Conservation (phyloP, 202 grass and related monocot genomes). For the Eragrostis tef region DNA sequence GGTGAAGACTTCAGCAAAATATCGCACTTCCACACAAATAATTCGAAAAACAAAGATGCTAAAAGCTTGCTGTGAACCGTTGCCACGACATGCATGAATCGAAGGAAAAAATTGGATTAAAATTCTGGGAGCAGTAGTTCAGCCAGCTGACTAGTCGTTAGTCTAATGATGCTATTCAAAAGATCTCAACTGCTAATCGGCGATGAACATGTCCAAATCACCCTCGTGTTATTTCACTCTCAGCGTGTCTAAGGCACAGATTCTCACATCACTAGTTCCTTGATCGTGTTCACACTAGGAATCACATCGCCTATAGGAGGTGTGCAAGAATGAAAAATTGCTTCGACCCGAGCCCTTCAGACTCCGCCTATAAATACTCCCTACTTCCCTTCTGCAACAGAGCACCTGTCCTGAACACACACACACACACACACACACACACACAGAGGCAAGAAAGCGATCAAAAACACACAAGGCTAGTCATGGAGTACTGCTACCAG, state of each 20-base stretch:
- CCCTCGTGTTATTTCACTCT: too few species aligned
- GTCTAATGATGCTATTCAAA: not conserved
- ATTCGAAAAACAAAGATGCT: not conserved
- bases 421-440: too few species aligned
- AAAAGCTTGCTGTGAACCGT: not conserved
- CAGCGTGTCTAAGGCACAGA: not conserved
- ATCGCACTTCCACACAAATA: not conserved
- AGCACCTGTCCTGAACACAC: not conserved
- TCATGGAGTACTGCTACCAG: slow-evolving; percentile 43
- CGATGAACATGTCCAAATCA: not conserved
- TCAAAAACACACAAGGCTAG: not conserved
- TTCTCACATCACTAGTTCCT: not conserved
- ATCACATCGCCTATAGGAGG: too few species aligned
- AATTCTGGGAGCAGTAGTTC: too few species aligned
- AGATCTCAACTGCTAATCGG: not conserved
- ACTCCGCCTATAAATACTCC: slow-evolving; percentile 37
- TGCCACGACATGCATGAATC: too few species aligned
- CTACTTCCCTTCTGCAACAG: not conserved
- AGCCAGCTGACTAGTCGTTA: not conserved
- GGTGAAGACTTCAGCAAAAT: not conserved
- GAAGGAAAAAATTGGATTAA: too few species aligned
- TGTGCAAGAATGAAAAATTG: not conserved
- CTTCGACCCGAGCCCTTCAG: not conserved
- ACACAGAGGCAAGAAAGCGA: not conserved
- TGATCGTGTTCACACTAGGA: not conserved